Evolutionary conservation across 2,329 filamentous ascomycete species (phyloP).

Genomic region (Myriangium duriaei): DNA sequence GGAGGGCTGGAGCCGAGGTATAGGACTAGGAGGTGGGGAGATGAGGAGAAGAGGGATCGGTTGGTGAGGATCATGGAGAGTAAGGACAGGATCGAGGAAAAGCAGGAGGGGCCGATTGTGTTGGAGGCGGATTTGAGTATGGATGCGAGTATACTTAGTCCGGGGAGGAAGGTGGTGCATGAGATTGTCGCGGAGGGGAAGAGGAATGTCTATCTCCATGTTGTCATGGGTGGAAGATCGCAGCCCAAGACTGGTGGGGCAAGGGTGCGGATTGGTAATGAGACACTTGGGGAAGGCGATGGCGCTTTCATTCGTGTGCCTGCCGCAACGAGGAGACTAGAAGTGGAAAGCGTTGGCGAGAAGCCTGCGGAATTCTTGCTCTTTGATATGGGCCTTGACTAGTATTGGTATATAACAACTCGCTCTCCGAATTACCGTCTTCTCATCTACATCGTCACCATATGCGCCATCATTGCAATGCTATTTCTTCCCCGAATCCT

Average conservation of each 20-base stretch:
- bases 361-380: constrained; percentile 36
- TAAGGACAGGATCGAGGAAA: constrained; percentile 56
- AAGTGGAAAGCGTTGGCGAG: constrained; percentile 35
- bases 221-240: constrained; percentile 51
- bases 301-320: constrained; percentile 58
- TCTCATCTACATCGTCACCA: constrained; percentile 2
- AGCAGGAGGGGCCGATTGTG: constrained; percentile 55
- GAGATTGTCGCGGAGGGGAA: constrained; percentile 52
- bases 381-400: constrained; percentile 34
- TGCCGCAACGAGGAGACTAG: constrained; percentile 30
- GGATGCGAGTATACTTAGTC: constrained; percentile 61
- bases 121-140: constrained; percentile 78
- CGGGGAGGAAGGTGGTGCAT: constrained; percentile 56
- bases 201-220: constrained; percentile 65
- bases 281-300: constrained; percentile 62
- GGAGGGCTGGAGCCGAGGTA: constrained; percentile 60
- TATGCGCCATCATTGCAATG: not conserved
- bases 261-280: constrained; percentile 57
- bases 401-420: not conserved
- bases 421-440: not conserved
- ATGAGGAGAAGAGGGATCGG: constrained; percentile 56
- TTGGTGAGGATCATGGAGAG: constrained; percentile 69
- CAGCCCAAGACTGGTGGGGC: constrained; percentile 56
- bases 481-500: constrained; percentile 59
- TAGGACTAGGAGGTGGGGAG: constrained; percentile 59